phyloP scores from a whole-genome alignment of 164 flowering plant species.

The Magnolia changhungtana region DNA sequence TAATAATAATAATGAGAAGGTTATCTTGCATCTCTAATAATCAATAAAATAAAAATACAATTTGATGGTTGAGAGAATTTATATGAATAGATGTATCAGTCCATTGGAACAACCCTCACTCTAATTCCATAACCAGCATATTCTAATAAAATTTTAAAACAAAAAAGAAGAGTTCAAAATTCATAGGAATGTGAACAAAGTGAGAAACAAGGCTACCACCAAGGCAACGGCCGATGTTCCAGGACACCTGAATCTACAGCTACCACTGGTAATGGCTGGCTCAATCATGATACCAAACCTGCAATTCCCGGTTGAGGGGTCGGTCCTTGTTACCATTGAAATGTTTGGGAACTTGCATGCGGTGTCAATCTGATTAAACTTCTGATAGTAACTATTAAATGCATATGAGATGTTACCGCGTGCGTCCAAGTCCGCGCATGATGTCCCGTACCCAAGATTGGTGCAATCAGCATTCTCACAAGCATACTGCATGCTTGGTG shows the following conservation, averaged over 20 bases:
- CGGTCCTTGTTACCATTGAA: conserved; percentile 38
- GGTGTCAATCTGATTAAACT: conserved; percentile 48
- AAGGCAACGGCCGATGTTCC: conserved; percentile 8
- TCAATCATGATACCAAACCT: conserved; percentile 60
- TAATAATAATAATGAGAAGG: not conserved
- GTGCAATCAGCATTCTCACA: conserved; percentile 77
- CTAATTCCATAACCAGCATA: not conserved
- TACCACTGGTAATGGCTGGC: conserved; percentile 36
- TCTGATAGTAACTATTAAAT: conserved; percentile 80
- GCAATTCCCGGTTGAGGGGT: conserved; percentile 62
- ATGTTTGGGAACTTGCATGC: conserved; percentile 70
- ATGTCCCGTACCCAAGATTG: conserved; percentile 67
- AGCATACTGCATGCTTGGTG: conserved; percentile 72
- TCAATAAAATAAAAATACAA: too few species aligned
- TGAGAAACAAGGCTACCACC: conserved; percentile 11
- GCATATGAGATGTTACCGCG: conserved; percentile 83
- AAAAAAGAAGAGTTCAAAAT: conserved; percentile 1
- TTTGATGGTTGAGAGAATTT: not conserved
- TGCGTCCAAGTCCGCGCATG: conserved; percentile 56
- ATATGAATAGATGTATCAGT: not conserved
- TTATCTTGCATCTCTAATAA: not conserved
- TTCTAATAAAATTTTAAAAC: not conserved
- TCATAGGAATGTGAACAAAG: conserved; percentile 26
- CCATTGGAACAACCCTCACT: not conserved
- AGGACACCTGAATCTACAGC: conserved; percentile 11